Evolutionary conservation across 2,329 filamentous ascomycete species (phyloP).

Genomic region (Cylindrodendrum hubeiense): DNA sequence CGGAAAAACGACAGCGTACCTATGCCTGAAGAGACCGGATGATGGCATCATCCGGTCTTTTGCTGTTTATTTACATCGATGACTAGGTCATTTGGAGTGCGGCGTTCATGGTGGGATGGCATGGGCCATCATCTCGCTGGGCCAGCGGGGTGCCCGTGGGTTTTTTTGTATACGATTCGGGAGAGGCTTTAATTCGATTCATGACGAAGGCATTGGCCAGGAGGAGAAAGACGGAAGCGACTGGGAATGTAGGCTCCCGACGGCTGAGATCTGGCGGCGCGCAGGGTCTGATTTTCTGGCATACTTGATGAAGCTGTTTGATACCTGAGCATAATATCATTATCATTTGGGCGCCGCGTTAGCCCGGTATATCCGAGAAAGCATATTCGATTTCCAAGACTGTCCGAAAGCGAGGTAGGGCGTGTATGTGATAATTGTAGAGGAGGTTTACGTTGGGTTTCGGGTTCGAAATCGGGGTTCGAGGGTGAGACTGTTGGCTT

Average conservation of each 20-base stretch:
- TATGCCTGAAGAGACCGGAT: conserved; percentile 34
- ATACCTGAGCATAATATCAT: conserved; percentile 46
- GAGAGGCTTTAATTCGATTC: conserved; percentile 27
- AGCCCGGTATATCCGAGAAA: conserved; percentile 1
- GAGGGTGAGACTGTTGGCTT: background rate
- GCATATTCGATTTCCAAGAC: background rate
- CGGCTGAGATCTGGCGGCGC: conserved; percentile 27
- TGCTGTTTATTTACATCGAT: conserved; percentile 31
- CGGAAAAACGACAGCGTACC: conserved; percentile 65
- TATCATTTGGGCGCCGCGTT: conserved; percentile 21
- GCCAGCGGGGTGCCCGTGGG: conserved; percentile 16
- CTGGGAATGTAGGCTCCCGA: conserved; percentile 22
- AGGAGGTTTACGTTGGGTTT: background rate
- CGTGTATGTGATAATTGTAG: background rate
- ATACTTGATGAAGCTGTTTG: conserved; percentile 41
- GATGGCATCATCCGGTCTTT: conserved; percentile 21
- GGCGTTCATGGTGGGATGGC: conserved; percentile 39
- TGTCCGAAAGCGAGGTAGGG: background rate
- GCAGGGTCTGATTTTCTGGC: conserved; percentile 27
- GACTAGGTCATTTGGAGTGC: conserved; percentile 39
- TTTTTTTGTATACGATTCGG: conserved; percentile 33
- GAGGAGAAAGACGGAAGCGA: conserved; percentile 21
- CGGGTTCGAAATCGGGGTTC: background rate
- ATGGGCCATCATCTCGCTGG: conserved; percentile 21
- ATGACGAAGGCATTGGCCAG: conserved; percentile 31